Percentiles rank a stretch among this genome's conserved stretches.
phyloP scores from a whole-genome alignment of 129 eudicot genomes.

The Helianthus tuberosus region DNA sequence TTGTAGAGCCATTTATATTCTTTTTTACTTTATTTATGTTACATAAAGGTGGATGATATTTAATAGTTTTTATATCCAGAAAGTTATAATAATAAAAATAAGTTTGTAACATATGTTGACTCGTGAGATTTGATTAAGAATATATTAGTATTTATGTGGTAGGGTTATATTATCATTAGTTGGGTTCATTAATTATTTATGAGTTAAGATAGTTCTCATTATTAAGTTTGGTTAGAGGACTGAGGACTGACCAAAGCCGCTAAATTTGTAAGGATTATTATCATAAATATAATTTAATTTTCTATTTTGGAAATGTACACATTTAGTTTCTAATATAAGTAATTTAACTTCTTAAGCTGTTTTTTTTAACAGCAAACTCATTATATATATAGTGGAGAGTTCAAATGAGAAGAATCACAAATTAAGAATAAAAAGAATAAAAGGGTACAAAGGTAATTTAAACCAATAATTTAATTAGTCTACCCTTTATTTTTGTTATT shows the following conservation, averaged over 20 bases:
- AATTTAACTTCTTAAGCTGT: neutral
- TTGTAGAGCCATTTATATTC: constrained; percentile 24
- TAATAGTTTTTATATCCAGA: neutral
- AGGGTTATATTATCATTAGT: neutral
- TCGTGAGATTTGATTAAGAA: constrained; percentile 1
- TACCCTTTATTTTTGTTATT: too few relatives aligned
- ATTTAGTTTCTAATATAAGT: neutral
- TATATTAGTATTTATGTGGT: neutral
- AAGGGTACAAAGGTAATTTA: too few relatives aligned
- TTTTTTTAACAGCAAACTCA: too few relatives aligned
- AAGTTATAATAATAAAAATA: neutral
- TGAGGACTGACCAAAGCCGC: too few relatives aligned
- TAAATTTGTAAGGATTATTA: neutral
- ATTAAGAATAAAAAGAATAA: too few relatives aligned
- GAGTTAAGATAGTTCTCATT: neutral
- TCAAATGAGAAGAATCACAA: too few relatives aligned
- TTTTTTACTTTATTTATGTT: neutral
- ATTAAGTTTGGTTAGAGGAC: too few relatives aligned
- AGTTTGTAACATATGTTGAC: neutral
- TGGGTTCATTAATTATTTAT: neutral
- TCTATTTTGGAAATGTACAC: neutral
- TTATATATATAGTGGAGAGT: too few relatives aligned
- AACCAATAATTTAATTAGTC: too few relatives aligned
- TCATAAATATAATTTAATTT: constrained; percentile 1
- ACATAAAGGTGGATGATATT: constrained; percentile 4